Evolutionary conservation across 139 green algal genomes (phyloP).

Genomic region (Helicosporidium sp.): DNA sequence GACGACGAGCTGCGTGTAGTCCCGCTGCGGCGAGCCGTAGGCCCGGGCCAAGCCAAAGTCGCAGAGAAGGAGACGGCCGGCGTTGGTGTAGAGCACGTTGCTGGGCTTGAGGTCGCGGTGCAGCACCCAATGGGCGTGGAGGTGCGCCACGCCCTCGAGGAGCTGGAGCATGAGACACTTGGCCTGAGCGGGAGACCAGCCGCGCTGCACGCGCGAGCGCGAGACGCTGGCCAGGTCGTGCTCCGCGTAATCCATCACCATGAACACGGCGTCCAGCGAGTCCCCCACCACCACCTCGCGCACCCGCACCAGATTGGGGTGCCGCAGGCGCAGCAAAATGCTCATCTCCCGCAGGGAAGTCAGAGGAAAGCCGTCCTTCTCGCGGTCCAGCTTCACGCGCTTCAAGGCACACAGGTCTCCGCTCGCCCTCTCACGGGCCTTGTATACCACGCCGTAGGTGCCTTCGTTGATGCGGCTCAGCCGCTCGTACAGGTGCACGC

Average conservation of each 20-base stretch:
- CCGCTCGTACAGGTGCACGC: slow-evolving; percentile 66
- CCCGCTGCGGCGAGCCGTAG: slow-evolving; percentile 38
- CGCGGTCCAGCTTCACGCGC: slow-evolving; percentile 80
- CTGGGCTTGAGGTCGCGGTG: slow-evolving; percentile 86
- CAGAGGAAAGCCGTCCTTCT: slow-evolving; percentile 84
- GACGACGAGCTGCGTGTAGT: slow-evolving; percentile 62
- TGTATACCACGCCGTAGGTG: slow-evolving; percentile 80
- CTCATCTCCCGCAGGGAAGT: slow-evolving; percentile 90
- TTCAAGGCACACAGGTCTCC: slow-evolving; percentile 74
- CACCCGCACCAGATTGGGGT: slow-evolving; percentile 90
- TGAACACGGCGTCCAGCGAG: slow-evolving; percentile 59
- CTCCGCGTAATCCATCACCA: slow-evolving; percentile 97
- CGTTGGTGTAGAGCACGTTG: slow-evolving; percentile 95
- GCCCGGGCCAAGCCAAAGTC: slow-evolving; percentile 87
- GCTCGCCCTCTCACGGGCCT: slow-evolving; percentile 47
- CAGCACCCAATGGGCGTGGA: slow-evolving; percentile 79
- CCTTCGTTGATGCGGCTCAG: slow-evolving; percentile 65
- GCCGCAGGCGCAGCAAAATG: slow-evolving; percentile 75
- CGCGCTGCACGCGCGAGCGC: slow-evolving; percentile 36
- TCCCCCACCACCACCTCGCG: slow-evolving; percentile 60
- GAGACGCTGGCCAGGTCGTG: slow-evolving; percentile 67
- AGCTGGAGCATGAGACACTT: slow-evolving; percentile 67
- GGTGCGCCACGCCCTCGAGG: slow-evolving; percentile 60
- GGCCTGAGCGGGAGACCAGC: slow-evolving; percentile 46
- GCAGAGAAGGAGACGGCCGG: slow-evolving; percentile 81